Evolutionary conservation across 1,139 yeast species (phyloP).

Genomic region (Saccharomyces pastorianus): DNA sequence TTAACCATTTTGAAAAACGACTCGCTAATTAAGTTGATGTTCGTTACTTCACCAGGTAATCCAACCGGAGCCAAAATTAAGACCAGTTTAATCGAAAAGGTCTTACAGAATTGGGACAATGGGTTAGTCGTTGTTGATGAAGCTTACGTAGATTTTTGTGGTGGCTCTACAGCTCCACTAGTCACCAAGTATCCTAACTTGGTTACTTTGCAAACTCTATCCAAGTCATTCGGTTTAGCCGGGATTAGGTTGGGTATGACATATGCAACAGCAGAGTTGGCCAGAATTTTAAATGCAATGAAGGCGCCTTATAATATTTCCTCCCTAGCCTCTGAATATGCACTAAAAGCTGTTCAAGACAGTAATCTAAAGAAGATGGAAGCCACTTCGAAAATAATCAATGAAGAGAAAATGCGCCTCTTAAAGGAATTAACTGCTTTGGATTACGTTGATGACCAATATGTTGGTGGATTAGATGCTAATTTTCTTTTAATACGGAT

Average conservation of each 20-base stretch:
- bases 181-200: constrained; percentile 78
- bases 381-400: constrained; percentile 42
- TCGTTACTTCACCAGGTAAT: constrained; percentile 96
- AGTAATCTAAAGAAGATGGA: constrained; percentile 57
- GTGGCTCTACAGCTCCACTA: constrained; percentile 68
- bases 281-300: constrained; percentile 70
- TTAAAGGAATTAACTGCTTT: constrained; percentile 45
- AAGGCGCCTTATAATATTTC: constrained; percentile 95
- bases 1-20: constrained; percentile 47
- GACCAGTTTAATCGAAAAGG: constrained; percentile 40
- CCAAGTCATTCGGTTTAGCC: constrained; percentile 93
- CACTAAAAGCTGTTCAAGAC: constrained; percentile 58
- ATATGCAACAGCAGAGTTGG: constrained; percentile 51
- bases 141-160: constrained; percentile 87
- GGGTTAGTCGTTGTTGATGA: constrained; percentile 87
- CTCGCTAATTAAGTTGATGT: constrained; percentile 57
- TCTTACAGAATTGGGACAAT: constrained; percentile 52
- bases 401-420: constrained; percentile 47
- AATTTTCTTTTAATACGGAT: constrained; percentile 75
- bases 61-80: constrained; percentile 74
- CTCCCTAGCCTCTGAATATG: constrained; percentile 68
- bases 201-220: constrained; percentile 83
- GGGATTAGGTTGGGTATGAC: constrained; percentile 87
- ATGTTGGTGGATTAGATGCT: constrained; percentile 83
- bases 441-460: constrained; percentile 53